Evolutionary conservation across 2,329 filamentous ascomycete species (phyloP), one percentile per base, ranked within the genome.

Genomic region (Ceratocystis variospora): DNA sequence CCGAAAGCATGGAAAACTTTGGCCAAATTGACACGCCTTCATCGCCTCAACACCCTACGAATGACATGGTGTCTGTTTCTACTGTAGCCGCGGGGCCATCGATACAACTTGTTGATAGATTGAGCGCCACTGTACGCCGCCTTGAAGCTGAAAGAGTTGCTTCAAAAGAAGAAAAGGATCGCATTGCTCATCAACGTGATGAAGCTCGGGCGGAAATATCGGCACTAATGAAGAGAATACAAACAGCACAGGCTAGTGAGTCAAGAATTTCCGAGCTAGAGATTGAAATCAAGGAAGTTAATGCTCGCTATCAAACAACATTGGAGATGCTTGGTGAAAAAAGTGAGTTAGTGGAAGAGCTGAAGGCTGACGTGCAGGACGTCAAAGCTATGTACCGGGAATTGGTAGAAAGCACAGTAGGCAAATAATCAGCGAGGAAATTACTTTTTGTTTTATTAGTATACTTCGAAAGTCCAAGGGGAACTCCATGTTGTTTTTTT

Each of bases 381-480:
- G 81, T 99, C 74, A 99, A 99, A 79, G 87, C 87, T 73, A 96
- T 99, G 82, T 97, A 97, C 78, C 85, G 90, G 70, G 93, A 97
- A 73, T 77, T 99, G 74, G 88, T 96, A 62, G 89, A 96, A 77
- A 85, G 87, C 73, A 93, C 90, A 67, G 84, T 91, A 22, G 66
- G 62, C 6, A 61, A 59, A 48, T 68, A 31, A 63, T 31, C 12
- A 8, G 33, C 12, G 5, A 17, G 15, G 17, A 5, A 25, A 17
- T 3, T 6, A 2, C 8, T 8, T 2, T 8, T n/a, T 50, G 1
- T n/a, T 22, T 22, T 50, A 22, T n/a, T 19, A 22, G 46, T 50
- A 50, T n/a, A 50, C 8, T 50, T 41, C 22, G 17, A 61, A 61
- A 44, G 37, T 4, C 28, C 57, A 41, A 41, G 37, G 10, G 37